Base-by-base conservation (phyloP, 352 stramenopile genomes). In the Pythium utonaiense region DNA sequence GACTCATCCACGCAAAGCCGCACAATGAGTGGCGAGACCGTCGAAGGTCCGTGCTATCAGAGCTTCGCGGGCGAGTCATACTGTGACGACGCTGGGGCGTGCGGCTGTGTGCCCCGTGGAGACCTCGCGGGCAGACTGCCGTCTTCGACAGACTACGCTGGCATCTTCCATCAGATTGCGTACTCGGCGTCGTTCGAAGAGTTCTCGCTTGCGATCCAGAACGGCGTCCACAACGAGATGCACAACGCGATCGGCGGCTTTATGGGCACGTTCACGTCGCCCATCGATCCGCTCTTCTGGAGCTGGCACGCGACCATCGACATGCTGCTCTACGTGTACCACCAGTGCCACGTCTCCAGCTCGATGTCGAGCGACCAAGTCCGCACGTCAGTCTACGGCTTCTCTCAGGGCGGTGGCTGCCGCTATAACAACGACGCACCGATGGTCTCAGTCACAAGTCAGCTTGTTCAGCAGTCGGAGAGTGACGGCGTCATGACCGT, bases 251-350 rank as follows among this genome's bases (percentile, higher is more conserved):
- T 90, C 7, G 69, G 19, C 3, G 71, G 78, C 12, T 64, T 67
- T 1, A 89, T 92, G 70, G 56, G 63, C 8, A 78, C 73, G 25
- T 75, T 87, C 25, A 65, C 74, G 4, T 75, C 78, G 31, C 73
- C 80, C 0, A 47, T 71, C 0, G 82, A 90, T 16, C 78, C 78
- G 3, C 58, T 90, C 27, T 92, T 92, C 64, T 92, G 70, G 70
- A 82, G 77, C 1, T 75, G 86, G 49, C 82, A 92, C 62, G 44
- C 77, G 0, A 86, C 80, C 60, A 57, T 89, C n/a, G 79, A 91
- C 60, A 54, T 75, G 6, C 62, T 91, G 22, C 78, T 87, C 47
- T 73, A 69, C 12, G 78, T 89, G 24, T 89, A 83, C 61, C 73
- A 88, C 78, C 77, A 90, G 51, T 92, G 82, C 60, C 62, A 66